A percentile compares a stretch with the other conserved stretches of the same genome.
Evolutionary conservation across 208 protist genomes (phyloP).

Genomic region (Vickermania ingenoplastis): DNA sequence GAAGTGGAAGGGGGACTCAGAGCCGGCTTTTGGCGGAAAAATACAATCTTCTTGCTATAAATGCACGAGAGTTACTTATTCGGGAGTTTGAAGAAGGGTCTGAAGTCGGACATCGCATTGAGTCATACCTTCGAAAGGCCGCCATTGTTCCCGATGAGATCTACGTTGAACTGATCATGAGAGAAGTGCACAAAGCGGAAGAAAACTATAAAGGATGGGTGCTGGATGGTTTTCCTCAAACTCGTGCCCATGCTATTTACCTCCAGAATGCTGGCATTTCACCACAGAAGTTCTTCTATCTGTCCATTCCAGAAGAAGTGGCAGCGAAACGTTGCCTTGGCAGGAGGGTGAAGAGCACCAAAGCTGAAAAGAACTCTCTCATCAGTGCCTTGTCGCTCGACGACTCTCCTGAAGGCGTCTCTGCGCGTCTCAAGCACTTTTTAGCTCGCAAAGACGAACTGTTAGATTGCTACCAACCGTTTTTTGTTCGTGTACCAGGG

Average conservation of each 20-base stretch:
- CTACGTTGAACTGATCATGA: slow-evolving; percentile 59
- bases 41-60: slow-evolving; percentile 80
- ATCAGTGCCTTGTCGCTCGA: slow-evolving; percentile 8
- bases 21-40: slow-evolving; percentile 81
- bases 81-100: slow-evolving; percentile 65
- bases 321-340: slow-evolving; percentile 23
- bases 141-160: slow-evolving; percentile 77
- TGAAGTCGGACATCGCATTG: slow-evolving; percentile 38
- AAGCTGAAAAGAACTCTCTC: background rate
- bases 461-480: slow-evolving; percentile 37
- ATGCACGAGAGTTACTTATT: slow-evolving; percentile 85
- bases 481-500: slow-evolving; percentile 45
- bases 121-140: slow-evolving; percentile 47
- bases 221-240: slow-evolving; percentile 93
- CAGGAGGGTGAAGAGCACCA: slow-evolving; percentile 10
- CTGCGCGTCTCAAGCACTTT: slow-evolving; percentile 32
- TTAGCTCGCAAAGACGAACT: slow-evolving; percentile 36
- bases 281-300: slow-evolving; percentile 56
- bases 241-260: slow-evolving; percentile 62
- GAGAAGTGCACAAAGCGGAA: slow-evolving; percentile 20
- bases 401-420: slow-evolving; percentile 23
- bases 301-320: slow-evolving; percentile 35
- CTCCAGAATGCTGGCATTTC: slow-evolving; percentile 58
- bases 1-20: slow-evolving; percentile 69
- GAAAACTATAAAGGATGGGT: slow-evolving; percentile 54